Base-by-base conservation (phyloP, 164 flowering plant species). In the Aristolochia fimbriata region DNA sequence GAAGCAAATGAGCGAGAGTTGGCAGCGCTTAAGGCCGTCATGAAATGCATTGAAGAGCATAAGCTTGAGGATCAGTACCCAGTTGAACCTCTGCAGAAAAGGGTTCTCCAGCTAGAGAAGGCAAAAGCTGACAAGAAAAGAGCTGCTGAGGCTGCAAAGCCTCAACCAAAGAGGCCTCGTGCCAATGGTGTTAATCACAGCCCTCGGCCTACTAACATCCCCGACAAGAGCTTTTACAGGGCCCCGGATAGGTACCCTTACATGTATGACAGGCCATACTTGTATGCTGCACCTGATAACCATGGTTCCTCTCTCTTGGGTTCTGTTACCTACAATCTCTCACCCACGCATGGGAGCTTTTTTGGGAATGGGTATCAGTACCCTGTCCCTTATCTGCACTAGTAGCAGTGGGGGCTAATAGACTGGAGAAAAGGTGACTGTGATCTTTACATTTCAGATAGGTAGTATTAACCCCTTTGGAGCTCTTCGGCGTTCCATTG, bases 91-190 rank as follows among this genome's bases (percentile, higher is more conserved):
- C 86, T 93, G 63, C 92, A 83, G 54, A 87, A 90, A 51, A 80
- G 82, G 51, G 76, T 93, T 24, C 15, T 73, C 51, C 87, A 79
- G 74, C 75, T 93, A 1, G 97, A 89, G 83, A 93, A 93, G 66
- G 98, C 83, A 12, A 93, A 92, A 76, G 96, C 96, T 27, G 97
- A 93, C 65, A 89, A 83, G 83, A 87, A 86, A 70, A 76, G 89
- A 65, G 94, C 69, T 53, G 82, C 79, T 13, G 98, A 93, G 72
- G 83, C 82, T 62, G 72, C 86, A 61, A 89, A 86, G 74, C 98
- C 98, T 61, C 98, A 89, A 60, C 68, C 98, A 3, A 92, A 92
- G 76, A 77, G 98, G 64, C 90, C 98, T 50, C 96, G 97, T 17
- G 96, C 98, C 31, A 87, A 74, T 61, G 85, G 79, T 59, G 78